Conservation (phyloP, 208 protist genomes). For the Tritrichomonas musculus region DNA sequence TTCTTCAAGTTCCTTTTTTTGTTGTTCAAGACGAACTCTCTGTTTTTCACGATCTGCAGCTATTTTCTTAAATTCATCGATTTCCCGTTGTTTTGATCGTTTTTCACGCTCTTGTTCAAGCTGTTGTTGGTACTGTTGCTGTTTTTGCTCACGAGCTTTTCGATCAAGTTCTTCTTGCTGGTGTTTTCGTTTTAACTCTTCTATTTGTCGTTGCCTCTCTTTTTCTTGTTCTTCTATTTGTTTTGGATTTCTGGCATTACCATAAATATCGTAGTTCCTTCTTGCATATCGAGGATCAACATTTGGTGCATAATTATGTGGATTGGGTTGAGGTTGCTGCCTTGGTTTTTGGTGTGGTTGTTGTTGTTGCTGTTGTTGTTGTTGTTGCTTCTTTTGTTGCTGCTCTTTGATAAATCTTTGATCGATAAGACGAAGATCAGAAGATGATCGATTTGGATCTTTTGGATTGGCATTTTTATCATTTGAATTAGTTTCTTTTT, state of each 20-base stretch:
- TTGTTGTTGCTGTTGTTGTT: not conserved
- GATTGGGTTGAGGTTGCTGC: not conserved
- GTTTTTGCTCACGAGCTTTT: not conserved
- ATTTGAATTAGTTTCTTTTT: not conserved
- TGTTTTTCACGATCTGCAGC: too few relatives aligned
- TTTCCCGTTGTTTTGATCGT: not conserved
- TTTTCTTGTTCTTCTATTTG: not conserved
- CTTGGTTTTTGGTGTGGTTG: not conserved
- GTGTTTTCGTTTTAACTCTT: constrained; percentile 8
- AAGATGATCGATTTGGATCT: too few relatives aligned
- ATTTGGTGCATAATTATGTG: not conserved
- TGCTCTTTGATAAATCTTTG: too few relatives aligned
- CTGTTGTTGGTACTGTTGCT: not conserved
- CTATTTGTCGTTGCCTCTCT: constrained; percentile 22
- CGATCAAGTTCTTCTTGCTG: not conserved
- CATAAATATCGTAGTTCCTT: not conserved
- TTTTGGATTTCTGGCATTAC: not conserved
- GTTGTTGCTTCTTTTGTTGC: too few relatives aligned
- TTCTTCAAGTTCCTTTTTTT: constrained; percentile 36
- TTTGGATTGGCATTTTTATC: not conserved
- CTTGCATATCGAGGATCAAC: not conserved
- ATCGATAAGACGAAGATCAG: too few relatives aligned
- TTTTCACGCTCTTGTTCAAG: constrained; percentile 6
- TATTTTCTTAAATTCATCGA: too few relatives aligned
- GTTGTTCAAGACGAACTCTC: not conserved